These are phyloP conservation scores for Hymenoscyphus fructigenus DNA, from an alignment of 2,329 filamentous ascomycete species.

Conservation along the genomic window DNA sequence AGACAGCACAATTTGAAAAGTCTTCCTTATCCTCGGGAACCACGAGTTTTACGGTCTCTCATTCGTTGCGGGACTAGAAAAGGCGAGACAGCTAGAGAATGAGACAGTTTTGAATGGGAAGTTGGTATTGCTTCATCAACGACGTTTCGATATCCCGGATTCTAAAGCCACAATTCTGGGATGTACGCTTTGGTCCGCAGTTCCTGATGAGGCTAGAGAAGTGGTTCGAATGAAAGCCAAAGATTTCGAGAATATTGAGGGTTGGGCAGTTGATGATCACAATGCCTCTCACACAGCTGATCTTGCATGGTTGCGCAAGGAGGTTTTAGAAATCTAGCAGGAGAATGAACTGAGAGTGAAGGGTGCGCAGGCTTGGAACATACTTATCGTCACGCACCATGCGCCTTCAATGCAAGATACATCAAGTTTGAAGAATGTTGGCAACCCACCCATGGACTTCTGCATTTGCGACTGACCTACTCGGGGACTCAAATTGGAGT, in stretches of 20 bases:
- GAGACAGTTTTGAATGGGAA: slow-evolving; percentile 19
- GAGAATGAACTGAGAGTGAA: too few species aligned
- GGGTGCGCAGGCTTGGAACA: too few species aligned
- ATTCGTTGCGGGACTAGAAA: slow-evolving; percentile 29
- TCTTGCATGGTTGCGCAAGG: too few species aligned
- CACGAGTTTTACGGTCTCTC: slow-evolving; percentile 45
- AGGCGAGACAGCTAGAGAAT: slow-evolving; percentile 13
- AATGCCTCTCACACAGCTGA: too few species aligned
- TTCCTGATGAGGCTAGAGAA: slow-evolving; percentile 41
- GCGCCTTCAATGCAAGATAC: too few species aligned
- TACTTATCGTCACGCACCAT: too few species aligned
- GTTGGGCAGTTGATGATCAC: too few species aligned
- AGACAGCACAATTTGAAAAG: slow-evolving; percentile 42
- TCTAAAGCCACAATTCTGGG: slow-evolving; percentile 44
- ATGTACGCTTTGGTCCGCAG: slow-evolving; percentile 50
- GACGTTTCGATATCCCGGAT: slow-evolving; percentile 39
- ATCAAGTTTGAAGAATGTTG: too few species aligned
- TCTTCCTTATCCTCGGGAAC: slow-evolving; percentile 49
- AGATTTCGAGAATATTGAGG: slow-evolving; percentile 20
- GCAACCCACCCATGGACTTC: too few species aligned
- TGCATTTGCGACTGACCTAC: too few species aligned
- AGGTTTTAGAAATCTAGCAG: too few species aligned
- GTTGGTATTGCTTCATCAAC: slow-evolving; percentile 43
- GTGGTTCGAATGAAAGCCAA: slow-evolving; percentile 10
- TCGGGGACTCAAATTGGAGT: too few species aligned